Conservation (phyloP, 176 grass and related monocot species). For the Alloteropsis semialata region DNA sequence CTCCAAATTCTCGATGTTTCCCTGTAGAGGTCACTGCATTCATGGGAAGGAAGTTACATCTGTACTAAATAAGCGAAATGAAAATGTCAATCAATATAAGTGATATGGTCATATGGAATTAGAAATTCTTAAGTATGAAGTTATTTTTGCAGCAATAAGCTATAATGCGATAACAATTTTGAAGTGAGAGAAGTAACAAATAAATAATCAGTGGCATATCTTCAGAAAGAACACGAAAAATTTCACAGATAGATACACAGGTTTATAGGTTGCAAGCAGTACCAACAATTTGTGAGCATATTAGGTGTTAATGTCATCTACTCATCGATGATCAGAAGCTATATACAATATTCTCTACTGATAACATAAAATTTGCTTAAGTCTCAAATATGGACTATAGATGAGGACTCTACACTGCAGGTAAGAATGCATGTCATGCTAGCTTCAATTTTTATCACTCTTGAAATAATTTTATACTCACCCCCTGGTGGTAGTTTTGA, state of each 20-base stretch:
- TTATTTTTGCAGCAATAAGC: neutral
- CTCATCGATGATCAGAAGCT: neutral
- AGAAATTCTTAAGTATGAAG: no score
- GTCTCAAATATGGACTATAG: neutral
- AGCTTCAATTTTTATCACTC: slow-evolving; percentile 4
- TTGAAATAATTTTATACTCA: slow-evolving; percentile 18
- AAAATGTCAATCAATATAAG: slow-evolving; percentile 10
- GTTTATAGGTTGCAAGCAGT: slow-evolving; percentile 4
- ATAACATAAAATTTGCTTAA: slow-evolving; percentile 7
- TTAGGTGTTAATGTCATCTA: neutral
- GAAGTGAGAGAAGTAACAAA: neutral
- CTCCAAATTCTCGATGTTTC: slow-evolving; percentile 94
- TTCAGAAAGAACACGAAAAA: slow-evolving; percentile 11
- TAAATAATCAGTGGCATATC: neutral
- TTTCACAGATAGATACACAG: neutral
- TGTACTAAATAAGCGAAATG: slow-evolving; percentile 18
- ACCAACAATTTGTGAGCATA: slow-evolving; percentile 4
- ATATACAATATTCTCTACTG: neutral
- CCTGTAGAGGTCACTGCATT: slow-evolving; percentile 67
- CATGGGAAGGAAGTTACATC: slow-evolving; percentile 23
- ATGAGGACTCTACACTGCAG: neutral
- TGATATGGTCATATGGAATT: neutral
- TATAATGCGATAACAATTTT: slow-evolving; percentile 3
- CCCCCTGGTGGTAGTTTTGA: neutral
- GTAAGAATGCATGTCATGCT: slow-evolving; percentile 15